Evolutionary conservation across 2,329 filamentous ascomycete species (phyloP), one percentile per base, ranked within the genome.

Genomic region (Akanthomyces lecanii): DNA sequence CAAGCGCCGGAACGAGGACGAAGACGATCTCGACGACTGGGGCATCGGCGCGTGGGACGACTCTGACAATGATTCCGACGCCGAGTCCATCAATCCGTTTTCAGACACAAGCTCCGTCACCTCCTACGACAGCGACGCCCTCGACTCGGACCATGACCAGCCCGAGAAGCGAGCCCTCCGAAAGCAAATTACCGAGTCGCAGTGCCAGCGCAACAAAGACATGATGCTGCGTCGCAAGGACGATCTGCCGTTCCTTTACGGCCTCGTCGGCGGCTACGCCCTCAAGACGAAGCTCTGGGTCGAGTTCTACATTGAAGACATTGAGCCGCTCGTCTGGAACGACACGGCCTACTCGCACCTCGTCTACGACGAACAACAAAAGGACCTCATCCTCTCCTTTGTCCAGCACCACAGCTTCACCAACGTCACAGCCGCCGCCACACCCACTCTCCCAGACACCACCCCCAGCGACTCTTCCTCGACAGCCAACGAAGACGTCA

Each of bases 221-320:
- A 69, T 72, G 25, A 78, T 82, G 73, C 68, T 81, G 1, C 67
- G 66, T 14, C 69, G 69, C 25, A 71, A 75, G 28, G 70, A 76
- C 0, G 72, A 79, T 16, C 69, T 81, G 5, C 73, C 75, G 56
- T 80, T 75, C 59, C 73, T 81, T 64, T 74, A 73, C 0, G 78
- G 76, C 5, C 63, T 78, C 45, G 69, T 80, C 42, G 70, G 76
- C 7, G 81, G 79, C 0, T 82, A 77, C 61, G 75, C 79, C 0
- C 69, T 81, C 57, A 79, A 79, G 69, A 79, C 78, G 64, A 80
- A 80, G 69, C 57, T 74, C 5, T 81, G 79, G 79, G 71, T 72
- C 14, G 58, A 70, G 25, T 77, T 79, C 47, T 77, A 72, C 44
- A 67, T 79, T 30, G 77, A 80, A 45, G 75, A 81, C 55, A 73